Base-by-base conservation (phyloP, 1,284 basidiomycete species). In the Ustilago loliicola region DNA sequence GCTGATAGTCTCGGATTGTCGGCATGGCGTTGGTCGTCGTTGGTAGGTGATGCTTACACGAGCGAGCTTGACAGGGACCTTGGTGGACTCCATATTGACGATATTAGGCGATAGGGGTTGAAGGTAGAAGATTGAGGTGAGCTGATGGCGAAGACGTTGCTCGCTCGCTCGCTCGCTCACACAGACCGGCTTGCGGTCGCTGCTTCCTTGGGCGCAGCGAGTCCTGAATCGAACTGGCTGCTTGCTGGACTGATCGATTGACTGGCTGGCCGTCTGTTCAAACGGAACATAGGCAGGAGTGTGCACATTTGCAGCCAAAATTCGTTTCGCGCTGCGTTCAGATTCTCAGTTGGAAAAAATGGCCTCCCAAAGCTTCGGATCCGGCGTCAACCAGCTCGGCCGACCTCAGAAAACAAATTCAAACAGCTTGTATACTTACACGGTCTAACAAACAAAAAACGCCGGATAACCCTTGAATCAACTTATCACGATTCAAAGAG, bases 41-140 rank as follows among this genome's bases (percentile, higher is more conserved):
- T 55, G 11, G 65, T n/a, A 19, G 59, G 15, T 62, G 68, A 79
- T 79, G 65, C 76, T 71, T 79, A 79, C 76, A 61, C 76, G 72
- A 75, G 72, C 72, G 72, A 79, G 76, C 76, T 79, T 79, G 72
- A 75, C 76, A 65, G 71, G 71, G 66, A 74, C 76, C 76, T 79
- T 79, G 61, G 68, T 74, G 65, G 76, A 79, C 68, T 79, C 76
- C 76, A 79, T 79, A 72, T 75, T 79, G 76, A 72, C 66, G 64
- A 66, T 72, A 66, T 64, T 72, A 61, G 59, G 74, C 66, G 61
- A 69, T 66, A 48, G 30, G 38, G 69, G 50, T 76, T 71, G 66
- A 61, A 71, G 56, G 69, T 70, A 65, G 29, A 42, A 55, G 50
- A 52, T 36, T 59, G 42, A 42, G 62, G 29, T 42, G 53, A 40